These are phyloP conservation scores for Podaxis pistillaris DNA, from an alignment of 768 basidiomycete genomes.

Conservation along the genomic window DNA sequence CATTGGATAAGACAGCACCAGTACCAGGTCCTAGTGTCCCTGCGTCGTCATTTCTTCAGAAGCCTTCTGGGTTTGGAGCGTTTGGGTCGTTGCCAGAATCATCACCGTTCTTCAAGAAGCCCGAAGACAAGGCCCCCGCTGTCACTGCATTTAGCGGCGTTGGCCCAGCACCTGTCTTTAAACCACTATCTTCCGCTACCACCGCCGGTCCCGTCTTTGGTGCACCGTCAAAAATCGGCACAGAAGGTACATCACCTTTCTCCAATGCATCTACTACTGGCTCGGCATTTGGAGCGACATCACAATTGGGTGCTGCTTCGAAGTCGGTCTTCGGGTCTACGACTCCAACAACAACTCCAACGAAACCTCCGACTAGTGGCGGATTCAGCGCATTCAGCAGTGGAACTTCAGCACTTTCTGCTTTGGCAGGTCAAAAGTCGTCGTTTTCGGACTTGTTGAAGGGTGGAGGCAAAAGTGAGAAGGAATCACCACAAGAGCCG, in stretches of 20 bases:
- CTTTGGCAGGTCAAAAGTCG: slow-evolving; percentile 39
- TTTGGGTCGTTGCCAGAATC: slow-evolving; percentile 41
- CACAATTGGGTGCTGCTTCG: slow-evolving; percentile 29
- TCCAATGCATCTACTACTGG: slow-evolving; percentile 21
- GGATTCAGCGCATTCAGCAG: slow-evolving; percentile 57
- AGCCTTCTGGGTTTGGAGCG: slow-evolving; percentile 44
- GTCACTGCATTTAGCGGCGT: slow-evolving; percentile 38
- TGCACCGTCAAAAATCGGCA: slow-evolving; percentile 29
- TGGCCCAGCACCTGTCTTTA: slow-evolving; percentile 2
- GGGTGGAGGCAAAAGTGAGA: slow-evolving; percentile 27
- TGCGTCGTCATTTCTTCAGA: slow-evolving; percentile 31
- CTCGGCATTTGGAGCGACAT: slow-evolving; percentile 26
- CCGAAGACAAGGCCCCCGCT: slow-evolving; percentile 30
- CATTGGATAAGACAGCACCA: neutral
- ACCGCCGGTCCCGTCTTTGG: slow-evolving; percentile 39
- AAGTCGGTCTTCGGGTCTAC: slow-evolving; percentile 30
- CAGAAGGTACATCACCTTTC: slow-evolving; percentile 17
- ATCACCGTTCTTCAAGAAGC: slow-evolving; percentile 55
- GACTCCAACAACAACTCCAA: slow-evolving; percentile 25
- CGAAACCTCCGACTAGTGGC: slow-evolving; percentile 29
- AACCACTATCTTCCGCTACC: slow-evolving; percentile 15
- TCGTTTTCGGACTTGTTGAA: slow-evolving; percentile 63
- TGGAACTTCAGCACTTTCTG: slow-evolving; percentile 37
- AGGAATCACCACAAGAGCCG: slow-evolving; percentile 23
- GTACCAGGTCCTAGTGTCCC: slow-evolving; percentile 9